Conservation (phyloP, 768 basidiomycete species). For the Dictyophora rubrovolvata region DNA sequence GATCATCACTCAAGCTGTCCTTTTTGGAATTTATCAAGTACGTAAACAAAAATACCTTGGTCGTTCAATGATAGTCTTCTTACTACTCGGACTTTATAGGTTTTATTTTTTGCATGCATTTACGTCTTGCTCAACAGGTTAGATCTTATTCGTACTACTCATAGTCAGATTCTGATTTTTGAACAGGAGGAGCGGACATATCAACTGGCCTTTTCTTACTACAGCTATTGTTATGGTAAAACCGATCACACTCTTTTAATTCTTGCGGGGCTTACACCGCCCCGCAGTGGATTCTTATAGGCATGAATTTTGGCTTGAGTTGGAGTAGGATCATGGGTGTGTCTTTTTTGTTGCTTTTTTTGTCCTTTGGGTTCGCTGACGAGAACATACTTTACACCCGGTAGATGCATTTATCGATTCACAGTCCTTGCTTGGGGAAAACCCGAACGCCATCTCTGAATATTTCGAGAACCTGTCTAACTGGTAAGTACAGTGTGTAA, state of each 20-base stretch:
- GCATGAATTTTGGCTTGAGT: conserved; percentile 1
- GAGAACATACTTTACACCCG: neutral
- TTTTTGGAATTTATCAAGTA: conserved; percentile 1
- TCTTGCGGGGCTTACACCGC: neutral
- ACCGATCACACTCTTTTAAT: neutral
- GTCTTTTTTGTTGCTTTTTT: neutral
- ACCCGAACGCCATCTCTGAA: neutral
- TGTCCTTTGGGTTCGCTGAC: too few species aligned
- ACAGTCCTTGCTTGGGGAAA: neutral
- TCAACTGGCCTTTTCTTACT: conserved; percentile 4
- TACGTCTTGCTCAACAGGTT: neutral
- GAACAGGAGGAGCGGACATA: neutral
- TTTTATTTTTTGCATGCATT: neutral
- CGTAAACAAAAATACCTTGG: too few species aligned
- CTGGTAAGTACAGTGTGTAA: neutral
- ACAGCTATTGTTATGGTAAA: neutral
- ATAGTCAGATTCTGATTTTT: neutral
- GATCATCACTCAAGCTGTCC: neutral
- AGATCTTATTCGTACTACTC: neutral
- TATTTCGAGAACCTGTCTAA: neutral
- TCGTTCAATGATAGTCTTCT: neutral
- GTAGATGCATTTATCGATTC: neutral
- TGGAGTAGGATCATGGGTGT: conserved; percentile 2
- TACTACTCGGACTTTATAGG: neutral
- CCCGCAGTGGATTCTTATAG: conserved; percentile 1